A percentile compares a stretch with the other conserved stretches of the same genome.
phyloP scores from a whole-genome alignment of 306 rosid species.

The Oemleria cerasiformis region DNA sequence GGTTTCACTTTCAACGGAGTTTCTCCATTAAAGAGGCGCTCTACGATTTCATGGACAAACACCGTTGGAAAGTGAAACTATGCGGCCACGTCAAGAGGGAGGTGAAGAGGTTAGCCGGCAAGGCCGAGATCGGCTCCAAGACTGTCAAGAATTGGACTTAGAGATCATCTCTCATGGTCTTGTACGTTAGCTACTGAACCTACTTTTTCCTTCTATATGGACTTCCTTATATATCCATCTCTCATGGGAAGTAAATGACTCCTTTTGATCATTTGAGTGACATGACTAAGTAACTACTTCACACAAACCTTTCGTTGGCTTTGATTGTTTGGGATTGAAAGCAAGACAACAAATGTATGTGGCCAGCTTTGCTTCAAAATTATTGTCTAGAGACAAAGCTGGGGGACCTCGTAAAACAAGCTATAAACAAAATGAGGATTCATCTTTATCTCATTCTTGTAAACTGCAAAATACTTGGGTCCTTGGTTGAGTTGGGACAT shows the following conservation, averaged over 20 bases:
- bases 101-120: too few species aligned
- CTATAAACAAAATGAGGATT: neutral
- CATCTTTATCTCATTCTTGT: neutral
- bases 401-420: neutral
- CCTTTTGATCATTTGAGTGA: neutral
- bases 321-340: neutral
- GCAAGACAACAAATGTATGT: neutral
- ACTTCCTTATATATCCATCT: neutral
- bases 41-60: too few species aligned
- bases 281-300: conserved; percentile 2
- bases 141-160: neutral
- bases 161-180: too few species aligned
- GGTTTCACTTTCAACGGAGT: too few species aligned
- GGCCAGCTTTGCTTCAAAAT: neutral
- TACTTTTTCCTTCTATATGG: neutral
- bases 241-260: neutral
- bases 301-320: neutral
- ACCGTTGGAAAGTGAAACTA: too few species aligned
- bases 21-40: too few species aligned
- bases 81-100: too few species aligned
- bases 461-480: neutral
- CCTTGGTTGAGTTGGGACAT: neutral
- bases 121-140: too few species aligned
- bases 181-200: neutral
- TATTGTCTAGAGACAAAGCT: conserved; percentile 4